Conservation (phyloP, 225 moss, liverwort and hornwort species). For the Marchantia polymorpha region DNA sequence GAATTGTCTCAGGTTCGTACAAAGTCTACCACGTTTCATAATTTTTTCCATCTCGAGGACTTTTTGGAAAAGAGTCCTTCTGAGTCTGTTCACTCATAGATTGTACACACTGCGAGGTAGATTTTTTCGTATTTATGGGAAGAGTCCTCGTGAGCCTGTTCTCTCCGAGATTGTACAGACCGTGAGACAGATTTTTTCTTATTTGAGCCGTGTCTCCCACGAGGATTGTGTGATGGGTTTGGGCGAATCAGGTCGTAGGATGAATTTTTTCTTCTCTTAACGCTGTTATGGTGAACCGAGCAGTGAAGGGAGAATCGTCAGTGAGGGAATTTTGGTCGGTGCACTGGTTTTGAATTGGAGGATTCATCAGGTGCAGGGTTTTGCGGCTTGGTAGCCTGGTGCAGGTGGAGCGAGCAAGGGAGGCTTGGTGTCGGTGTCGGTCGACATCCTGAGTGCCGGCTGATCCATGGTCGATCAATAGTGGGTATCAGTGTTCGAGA, state of each 20-base stretch:
- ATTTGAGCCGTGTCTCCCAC: neutral
- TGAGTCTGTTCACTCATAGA: no score
- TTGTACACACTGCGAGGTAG: no score
- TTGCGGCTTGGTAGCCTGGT: neutral
- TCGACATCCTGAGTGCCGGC: neutral
- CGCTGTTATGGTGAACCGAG: no score
- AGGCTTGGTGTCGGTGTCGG: no score
- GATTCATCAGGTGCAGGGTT: neutral
- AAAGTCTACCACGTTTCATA: neutral
- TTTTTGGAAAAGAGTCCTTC: neutral
- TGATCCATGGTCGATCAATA: conserved; percentile 14
- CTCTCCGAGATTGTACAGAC: no score
- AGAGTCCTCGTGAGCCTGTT: no score
- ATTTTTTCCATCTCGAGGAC: neutral
- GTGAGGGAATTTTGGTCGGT: neutral
- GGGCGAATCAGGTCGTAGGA: neutral
- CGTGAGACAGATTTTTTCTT: no score
- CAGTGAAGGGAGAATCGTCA: no score
- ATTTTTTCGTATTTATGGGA: no score
- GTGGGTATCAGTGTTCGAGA: neutral
- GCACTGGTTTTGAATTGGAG: neutral
- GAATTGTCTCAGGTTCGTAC: neutral
- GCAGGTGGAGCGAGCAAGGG: neutral
- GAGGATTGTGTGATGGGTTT: neutral
- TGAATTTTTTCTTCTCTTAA: no score